Evolutionary conservation across 306 rosid species (phyloP).

Genomic region (Inga leiocalycina): DNA sequence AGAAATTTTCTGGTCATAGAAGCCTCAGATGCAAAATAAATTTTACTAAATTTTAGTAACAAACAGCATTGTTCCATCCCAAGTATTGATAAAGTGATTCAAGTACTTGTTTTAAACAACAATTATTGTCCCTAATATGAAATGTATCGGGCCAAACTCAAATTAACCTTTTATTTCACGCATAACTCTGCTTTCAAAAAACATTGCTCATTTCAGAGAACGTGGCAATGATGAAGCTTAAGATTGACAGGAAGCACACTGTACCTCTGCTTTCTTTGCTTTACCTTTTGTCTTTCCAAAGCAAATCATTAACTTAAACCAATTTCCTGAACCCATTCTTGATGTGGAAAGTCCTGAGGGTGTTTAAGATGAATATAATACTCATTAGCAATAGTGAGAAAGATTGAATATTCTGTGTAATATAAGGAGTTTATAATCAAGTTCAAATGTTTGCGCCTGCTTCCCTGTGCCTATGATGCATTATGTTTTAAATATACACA

Average conservation of each 20-base stretch:
- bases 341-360: slow-evolving; percentile 38
- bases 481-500: not conserved
- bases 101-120: not conserved
- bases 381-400: slow-evolving; percentile 25
- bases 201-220: slow-evolving; percentile 2
- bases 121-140: not conserved
- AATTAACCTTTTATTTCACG: not conserved
- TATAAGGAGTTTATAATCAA: slow-evolving; percentile 4
- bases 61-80: slow-evolving; percentile 15
- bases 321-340: slow-evolving; percentile 72
- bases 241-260: slow-evolving; percentile 3
- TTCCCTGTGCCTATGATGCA: not conserved
- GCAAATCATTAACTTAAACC: slow-evolving; percentile 65
- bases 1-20: slow-evolving; percentile 15
- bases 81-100: not conserved
- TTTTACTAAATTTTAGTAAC: slow-evolving; percentile 18
- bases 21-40: slow-evolving; percentile 8
- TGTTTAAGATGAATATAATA: slow-evolving; percentile 15
- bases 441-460: slow-evolving; percentile 9
- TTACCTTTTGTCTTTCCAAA: slow-evolving; percentile 57
- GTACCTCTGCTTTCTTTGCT: slow-evolving; percentile 65
- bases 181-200: not conserved
- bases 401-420: not conserved
- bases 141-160: not conserved
- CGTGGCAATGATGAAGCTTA: not conserved